phyloP scores from a whole-genome alignment of 176 grass and related monocot genomes.

The Saccharum spontaneum region DNA sequence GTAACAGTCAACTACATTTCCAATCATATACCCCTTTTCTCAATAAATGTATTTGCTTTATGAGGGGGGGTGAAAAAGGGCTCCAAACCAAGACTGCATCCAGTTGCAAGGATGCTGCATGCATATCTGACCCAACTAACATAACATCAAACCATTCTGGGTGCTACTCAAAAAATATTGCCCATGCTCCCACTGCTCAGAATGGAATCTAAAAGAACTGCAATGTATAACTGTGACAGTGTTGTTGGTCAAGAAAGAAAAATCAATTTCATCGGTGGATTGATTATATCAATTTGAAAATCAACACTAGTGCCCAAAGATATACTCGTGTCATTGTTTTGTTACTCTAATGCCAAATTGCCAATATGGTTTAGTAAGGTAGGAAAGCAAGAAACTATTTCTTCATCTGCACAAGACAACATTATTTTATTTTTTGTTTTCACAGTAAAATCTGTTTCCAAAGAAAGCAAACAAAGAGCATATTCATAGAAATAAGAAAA shows the following conservation, averaged over 20 bases:
- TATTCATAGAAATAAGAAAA: background rate
- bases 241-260: background rate
- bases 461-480: background rate
- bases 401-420: background rate
- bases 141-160: background rate
- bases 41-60: background rate
- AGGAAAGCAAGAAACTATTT: background rate
- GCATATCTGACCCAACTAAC: background rate
- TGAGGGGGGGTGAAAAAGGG: background rate
- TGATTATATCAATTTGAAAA: background rate
- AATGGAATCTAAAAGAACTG: background rate
- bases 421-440: background rate
- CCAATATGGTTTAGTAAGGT: background rate
- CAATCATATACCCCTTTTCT: background rate
- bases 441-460: background rate
- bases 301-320: constrained; percentile 4
- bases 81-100: background rate
- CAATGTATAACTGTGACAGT: background rate
- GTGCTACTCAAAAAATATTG: background rate
- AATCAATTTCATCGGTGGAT: background rate
- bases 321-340: background rate
- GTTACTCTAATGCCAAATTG: background rate
- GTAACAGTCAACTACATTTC: background rate
- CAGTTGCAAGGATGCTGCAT: background rate
- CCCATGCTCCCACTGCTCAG: background rate